Base-by-base conservation (phyloP, 306 rosid genomes). In the Elaeagnus macrophylla region DNA sequence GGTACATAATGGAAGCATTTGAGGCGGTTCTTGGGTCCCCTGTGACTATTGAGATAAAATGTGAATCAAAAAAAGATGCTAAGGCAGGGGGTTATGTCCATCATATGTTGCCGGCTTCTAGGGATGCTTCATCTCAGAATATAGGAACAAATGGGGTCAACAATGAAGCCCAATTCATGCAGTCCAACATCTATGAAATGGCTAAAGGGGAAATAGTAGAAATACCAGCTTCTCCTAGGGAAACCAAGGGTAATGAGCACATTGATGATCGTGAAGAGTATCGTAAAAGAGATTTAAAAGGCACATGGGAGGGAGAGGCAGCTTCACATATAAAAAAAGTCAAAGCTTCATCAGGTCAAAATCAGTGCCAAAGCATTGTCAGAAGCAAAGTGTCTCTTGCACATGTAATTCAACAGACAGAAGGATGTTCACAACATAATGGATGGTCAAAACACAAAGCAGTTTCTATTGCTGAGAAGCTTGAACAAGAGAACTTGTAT, bases 381-480 rank as follows among this genome's bases (percentile, higher is more conserved):
- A 82, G 77, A 75, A 75, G 96, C 65, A 93, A 87, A 78, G 95
- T 93, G 52, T 93, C 99, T 54, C 96, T 93, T 60, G 99, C 99
- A 51, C 96, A 87, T 68, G 99, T 93, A 72, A 82, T 93, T 75
- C 99, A 93, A 79, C 96, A 84, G 63, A 93, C 89, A 7, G 99
- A 93, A 75, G 89, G 96, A 59, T 69, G 77, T 66, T 71, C 76
- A 48, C 97, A 77, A 43, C 82, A 76, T 57, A 81, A 56, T 56
- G 79, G 77, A 54, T 87, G 96, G 96, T 87, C 99, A 38, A 81
- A 73, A 72, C 94, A 81, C 62, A 93, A 74, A 72, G 96, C 99
- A 17, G 88, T 93, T 71, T 93, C 99, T 39, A 93, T 93, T 62
- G 99, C 99, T 39, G 99, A 93, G 72, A 87, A 93, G 81, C 99